A percentile compares a stretch with the other conserved stretches of the same genome.
These are phyloP conservation scores for Phytophthora kernoviae DNA, from an alignment of 352 stramenopile genomes.

Conservation along the genomic window DNA sequence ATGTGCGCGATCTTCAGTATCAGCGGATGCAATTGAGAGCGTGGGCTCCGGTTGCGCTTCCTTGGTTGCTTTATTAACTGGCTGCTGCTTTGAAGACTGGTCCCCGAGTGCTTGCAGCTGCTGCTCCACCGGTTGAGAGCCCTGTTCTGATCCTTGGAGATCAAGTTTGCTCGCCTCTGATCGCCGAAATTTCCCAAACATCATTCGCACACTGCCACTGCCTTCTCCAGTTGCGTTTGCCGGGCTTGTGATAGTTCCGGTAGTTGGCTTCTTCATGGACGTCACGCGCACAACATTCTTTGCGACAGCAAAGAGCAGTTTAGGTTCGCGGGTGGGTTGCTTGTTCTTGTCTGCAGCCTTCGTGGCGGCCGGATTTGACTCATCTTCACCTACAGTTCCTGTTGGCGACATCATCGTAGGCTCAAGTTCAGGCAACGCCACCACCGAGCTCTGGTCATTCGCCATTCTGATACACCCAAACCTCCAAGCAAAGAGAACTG, in stretches of 20 bases:
- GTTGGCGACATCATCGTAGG: constrained; percentile 22
- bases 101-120: constrained; percentile 10
- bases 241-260: constrained; percentile 8
- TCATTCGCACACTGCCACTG: constrained; percentile 26
- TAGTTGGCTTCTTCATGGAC: constrained; percentile 24
- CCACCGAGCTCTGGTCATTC: constrained; percentile 12
- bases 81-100: constrained; percentile 5
- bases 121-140: constrained; percentile 1
- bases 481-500: neutral
- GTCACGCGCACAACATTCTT: constrained; percentile 27
- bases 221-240: constrained; percentile 2
- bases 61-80: constrained; percentile 15
- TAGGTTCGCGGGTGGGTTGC: constrained; percentile 18
- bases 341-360: constrained; percentile 14
- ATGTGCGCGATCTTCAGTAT: constrained; percentile 2
- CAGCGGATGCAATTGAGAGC: constrained; percentile 10
- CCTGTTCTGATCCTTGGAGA: constrained; percentile 3
- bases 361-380: constrained; percentile 16
- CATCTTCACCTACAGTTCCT: constrained; percentile 14
- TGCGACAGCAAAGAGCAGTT: constrained; percentile 31
- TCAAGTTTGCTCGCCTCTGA: constrained; percentile 26
- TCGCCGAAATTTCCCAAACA: constrained; percentile 60
- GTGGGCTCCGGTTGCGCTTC: neutral
- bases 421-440: constrained; percentile 29
- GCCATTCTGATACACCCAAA: constrained; percentile 15